Percentiles rank a stretch among this genome's conserved stretches.
These are phyloP conservation scores for Phtheirospermum japonicum DNA, from an alignment of 257 asterid species.

Conservation along the genomic window DNA sequence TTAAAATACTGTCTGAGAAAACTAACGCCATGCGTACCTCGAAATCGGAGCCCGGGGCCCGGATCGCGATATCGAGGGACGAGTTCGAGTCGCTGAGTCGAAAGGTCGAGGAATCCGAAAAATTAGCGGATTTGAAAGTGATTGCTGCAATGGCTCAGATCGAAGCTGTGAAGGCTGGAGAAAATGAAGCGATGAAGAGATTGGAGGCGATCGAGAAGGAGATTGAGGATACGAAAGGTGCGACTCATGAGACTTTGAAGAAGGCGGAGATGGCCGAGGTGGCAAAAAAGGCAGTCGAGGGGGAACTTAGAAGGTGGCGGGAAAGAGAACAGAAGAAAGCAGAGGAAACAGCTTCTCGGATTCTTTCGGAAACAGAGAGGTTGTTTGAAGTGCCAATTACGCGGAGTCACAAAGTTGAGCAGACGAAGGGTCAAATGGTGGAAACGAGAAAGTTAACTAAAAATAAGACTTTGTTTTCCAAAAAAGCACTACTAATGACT, in stretches of 20 bases:
- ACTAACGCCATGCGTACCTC: conserved; percentile 64
- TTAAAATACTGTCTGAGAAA: conserved; percentile 62
- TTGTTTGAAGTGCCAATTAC: conserved; percentile 44
- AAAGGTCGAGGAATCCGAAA: conserved; percentile 70
- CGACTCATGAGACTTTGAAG: conserved; percentile 61
- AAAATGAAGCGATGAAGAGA: conserved; percentile 68
- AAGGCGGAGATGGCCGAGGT: conserved; percentile 93
- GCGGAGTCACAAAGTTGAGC: conserved; percentile 33
- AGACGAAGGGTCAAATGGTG: conserved; percentile 34
- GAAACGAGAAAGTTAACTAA: conserved; percentile 49
- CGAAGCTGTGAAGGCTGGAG: conserved; percentile 80
- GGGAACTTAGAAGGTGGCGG: conserved; percentile 85
- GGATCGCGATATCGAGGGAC: conserved; percentile 63
- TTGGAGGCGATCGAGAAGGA: conserved; percentile 63
- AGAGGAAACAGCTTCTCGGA: conserved; percentile 65
- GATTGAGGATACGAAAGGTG: conserved; percentile 52
- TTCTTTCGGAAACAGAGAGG: conserved; percentile 61
- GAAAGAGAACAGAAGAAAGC: conserved; percentile 79
- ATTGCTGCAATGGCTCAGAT: conserved; percentile 89
- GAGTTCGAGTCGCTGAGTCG: conserved; percentile 65
- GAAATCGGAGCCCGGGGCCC: conserved; percentile 61
- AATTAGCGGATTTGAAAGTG: conserved; percentile 66
- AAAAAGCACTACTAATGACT: conserved; percentile 57
- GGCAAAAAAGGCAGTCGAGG: conserved; percentile 82
- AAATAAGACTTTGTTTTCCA: conserved; percentile 49